Evolutionary conservation across 805 yeast genomes (phyloP), one percentile per base, ranked within the genome.

Genomic region (Tetrapisispora fleetii): DNA sequence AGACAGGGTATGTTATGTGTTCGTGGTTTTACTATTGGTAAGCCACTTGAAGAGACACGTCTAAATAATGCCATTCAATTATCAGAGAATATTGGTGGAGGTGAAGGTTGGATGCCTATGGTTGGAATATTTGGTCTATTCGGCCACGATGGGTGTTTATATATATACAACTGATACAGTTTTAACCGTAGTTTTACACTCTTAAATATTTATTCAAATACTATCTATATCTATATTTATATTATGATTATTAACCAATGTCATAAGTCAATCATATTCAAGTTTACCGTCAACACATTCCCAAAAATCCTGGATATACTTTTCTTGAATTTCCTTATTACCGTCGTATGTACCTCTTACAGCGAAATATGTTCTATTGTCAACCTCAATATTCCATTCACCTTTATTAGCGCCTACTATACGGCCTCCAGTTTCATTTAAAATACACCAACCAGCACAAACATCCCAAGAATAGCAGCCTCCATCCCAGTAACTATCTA

Each of bases 141-240:
- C 74, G 90, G 88, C 14, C 68, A 63, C 28, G 91, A 84, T 62
- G 90, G 90, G 2, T 83, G 90, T 58, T 72, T 84, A 50, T 84
- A 83, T 59, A 72, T 71, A 54, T 67, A 59, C 43, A 61, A 60
- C 45, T 58, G 53, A 50, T 53, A 6, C 14, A 32, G 35, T 43
- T 24, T 3, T 14, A 19, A 19, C 14, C 19, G 18, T 17, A 11
- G 11, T 19, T 37, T 37, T 37, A n/a, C 6, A 38, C 6, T 14
- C 21, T 21, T 16, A 40, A n/a, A 27, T 17, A 16, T 40, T n/a
- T 40, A 17, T 36, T 36, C 19, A 36, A 17, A 36, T 36, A 36
- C 19, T 18, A 38, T 18, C 22, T 39, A 33, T 37, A 30, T 13
- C 16, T 33, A 8, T 22, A 22, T 35, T 17, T 30, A 16, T 40